These are phyloP conservation scores for Lecanicillium sp. DNA, from an alignment of 2,329 filamentous ascomycete genomes.

Conservation along the genomic window DNA sequence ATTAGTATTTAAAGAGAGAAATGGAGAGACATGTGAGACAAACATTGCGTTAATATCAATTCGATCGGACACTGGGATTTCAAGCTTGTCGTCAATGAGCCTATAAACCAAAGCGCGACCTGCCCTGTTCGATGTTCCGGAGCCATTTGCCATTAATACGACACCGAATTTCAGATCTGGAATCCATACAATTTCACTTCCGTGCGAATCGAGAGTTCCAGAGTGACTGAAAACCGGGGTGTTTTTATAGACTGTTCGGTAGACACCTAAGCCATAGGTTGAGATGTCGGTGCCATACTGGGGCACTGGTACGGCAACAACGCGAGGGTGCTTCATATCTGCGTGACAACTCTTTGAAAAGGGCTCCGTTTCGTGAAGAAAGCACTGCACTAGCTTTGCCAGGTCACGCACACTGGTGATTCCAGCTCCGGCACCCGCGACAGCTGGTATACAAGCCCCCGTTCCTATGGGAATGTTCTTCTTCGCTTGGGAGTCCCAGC, in stretches of 20 bases:
- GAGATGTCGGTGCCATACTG: slow-evolving; percentile 4
- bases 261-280: slow-evolving; percentile 13
- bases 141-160: slow-evolving; percentile 25
- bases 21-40: slow-evolving; percentile 2
- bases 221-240: slow-evolving; percentile 11
- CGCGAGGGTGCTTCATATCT: background rate
- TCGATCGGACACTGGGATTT: slow-evolving; percentile 11
- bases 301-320: background rate
- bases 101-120: slow-evolving; percentile 8
- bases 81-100: slow-evolving; percentile 13
- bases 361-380: slow-evolving; percentile 21
- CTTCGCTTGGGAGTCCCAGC: slow-evolving; percentile 15
- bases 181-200: slow-evolving; percentile 12
- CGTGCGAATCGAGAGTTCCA: slow-evolving; percentile 9
- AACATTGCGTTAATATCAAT: slow-evolving; percentile 5
- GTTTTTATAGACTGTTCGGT: slow-evolving; percentile 8
- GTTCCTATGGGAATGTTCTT: slow-evolving; percentile 14
- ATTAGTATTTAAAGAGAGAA: too few relatives aligned
- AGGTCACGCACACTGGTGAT: slow-evolving; percentile 38
- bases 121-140: slow-evolving; percentile 22
- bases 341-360: background rate
- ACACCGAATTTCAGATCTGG: slow-evolving; percentile 12
- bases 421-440: slow-evolving; percentile 22
- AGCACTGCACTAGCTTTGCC: slow-evolving; percentile 34
- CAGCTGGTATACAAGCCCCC: too few relatives aligned